These are phyloP conservation scores for Chlamydomonas sp. DNA, from an alignment of 139 green algal species.

Conservation along the genomic window DNA sequence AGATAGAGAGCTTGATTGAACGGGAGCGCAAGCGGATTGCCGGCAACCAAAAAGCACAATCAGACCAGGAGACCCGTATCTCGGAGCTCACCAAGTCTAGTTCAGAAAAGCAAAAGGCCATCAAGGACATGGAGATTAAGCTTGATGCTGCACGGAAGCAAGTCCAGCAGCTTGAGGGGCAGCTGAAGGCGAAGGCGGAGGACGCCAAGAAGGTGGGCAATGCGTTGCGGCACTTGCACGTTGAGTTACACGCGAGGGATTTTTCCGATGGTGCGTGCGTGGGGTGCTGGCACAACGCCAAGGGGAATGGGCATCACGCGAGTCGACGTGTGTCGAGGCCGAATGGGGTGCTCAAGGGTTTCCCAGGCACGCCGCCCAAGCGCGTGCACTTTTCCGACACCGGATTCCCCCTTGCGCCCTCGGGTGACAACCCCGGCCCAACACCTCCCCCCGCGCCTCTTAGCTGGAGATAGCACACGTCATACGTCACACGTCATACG, in stretches of 20 bases:
- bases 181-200: conserved; percentile 11
- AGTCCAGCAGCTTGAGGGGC: conserved; percentile 32
- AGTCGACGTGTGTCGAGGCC: too few relatives aligned
- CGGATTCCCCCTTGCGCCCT: too few relatives aligned
- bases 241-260: neutral
- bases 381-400: too few relatives aligned
- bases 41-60: neutral
- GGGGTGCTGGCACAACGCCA: too few relatives aligned
- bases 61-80: conserved; percentile 9
- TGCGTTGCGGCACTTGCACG: neutral
- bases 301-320: too few relatives aligned
- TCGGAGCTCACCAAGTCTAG: neutral
- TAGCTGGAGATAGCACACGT: too few relatives aligned
- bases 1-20: conserved; percentile 15
- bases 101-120: neutral
- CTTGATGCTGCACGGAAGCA: conserved; percentile 28
- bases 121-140: conserved; percentile 22
- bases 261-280: neutral
- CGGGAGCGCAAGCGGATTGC: conserved; percentile 11
- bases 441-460: too few relatives aligned
- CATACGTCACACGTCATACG: too few relatives aligned
- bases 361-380: too few relatives aligned
- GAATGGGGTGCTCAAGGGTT: too few relatives aligned
- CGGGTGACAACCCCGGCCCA: too few relatives aligned
- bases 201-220: neutral